Percentiles rank a stretch among this genome's conserved stretches.
phyloP scores from a whole-genome alignment of 2,329 filamentous ascomycete species.

The Teratosphaeria viscida region DNA sequence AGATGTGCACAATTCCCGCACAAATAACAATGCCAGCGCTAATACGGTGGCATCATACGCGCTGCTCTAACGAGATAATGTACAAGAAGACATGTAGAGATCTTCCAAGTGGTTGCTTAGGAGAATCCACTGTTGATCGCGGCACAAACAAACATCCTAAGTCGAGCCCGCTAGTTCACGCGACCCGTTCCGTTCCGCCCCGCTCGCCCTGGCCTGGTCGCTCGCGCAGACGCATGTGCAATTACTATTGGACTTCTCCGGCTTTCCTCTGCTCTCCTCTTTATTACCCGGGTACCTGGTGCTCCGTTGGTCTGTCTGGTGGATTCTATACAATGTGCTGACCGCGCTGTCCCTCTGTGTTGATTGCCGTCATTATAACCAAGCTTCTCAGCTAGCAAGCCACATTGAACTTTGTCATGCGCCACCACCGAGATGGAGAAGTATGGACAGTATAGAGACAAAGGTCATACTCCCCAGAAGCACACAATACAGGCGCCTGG shows the following conservation, averaged over 20 bases:
- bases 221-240: not conserved
- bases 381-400: not conserved
- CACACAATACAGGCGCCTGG: slow-evolving; percentile 6
- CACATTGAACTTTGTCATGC: not conserved
- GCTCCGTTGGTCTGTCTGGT: not conserved
- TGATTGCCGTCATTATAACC: not conserved
- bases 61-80: not conserved
- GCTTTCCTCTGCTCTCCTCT: not conserved
- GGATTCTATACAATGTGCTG: not conserved
- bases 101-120: not conserved
- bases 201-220: not conserved
- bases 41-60: not conserved
- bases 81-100: not conserved
- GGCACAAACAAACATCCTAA: not conserved
- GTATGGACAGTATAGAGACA: slow-evolving; percentile 84
- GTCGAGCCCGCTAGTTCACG: not conserved
- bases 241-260: not conserved
- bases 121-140: not conserved
- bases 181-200: not conserved
- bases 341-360: not conserved
- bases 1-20: not conserved
- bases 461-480: slow-evolving; percentile 45
- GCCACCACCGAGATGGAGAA: slow-evolving; percentile 63
- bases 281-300: not conserved
- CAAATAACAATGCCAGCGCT: not conserved